Evolutionary conservation across 805 yeast genomes (phyloP).

Genomic region (Lachancea sp.): DNA sequence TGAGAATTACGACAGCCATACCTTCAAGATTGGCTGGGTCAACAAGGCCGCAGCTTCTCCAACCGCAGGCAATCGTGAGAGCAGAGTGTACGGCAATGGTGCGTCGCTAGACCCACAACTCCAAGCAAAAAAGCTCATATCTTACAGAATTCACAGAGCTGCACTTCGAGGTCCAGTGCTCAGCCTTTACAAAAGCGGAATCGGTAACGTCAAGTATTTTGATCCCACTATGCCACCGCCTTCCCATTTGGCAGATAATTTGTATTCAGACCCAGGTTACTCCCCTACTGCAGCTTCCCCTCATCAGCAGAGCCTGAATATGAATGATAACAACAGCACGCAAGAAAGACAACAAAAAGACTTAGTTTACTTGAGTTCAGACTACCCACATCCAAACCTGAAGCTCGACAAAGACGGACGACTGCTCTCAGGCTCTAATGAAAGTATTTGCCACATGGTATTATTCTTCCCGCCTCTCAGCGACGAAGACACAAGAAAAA

Average conservation of each 20-base stretch:
- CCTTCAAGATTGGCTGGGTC: constrained; percentile 54
- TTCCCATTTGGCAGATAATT: constrained; percentile 4
- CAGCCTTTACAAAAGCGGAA: constrained; percentile 52
- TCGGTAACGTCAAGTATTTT: constrained; percentile 40
- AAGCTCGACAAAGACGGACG: constrained; percentile 44
- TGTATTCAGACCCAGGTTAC: background rate
- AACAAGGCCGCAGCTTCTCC: constrained; percentile 39
- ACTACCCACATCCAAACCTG: constrained; percentile 59
- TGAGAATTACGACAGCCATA: constrained; percentile 35
- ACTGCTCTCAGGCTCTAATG: constrained; percentile 51
- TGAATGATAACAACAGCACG: background rate
- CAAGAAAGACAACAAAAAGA: constrained; percentile 15
- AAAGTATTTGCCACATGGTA: constrained; percentile 70
- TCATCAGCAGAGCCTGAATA: background rate
- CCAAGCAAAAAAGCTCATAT: constrained; percentile 7
- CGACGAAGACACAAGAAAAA: constrained; percentile 27
- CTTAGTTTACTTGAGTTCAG: constrained; percentile 33
- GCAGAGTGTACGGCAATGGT: constrained; percentile 18
- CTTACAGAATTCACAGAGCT: constrained; percentile 47
- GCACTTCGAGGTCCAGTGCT: constrained; percentile 66
- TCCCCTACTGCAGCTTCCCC: background rate
- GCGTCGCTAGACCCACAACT: constrained; percentile 16
- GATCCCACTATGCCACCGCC: constrained; percentile 25
- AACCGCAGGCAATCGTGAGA: constrained; percentile 18
- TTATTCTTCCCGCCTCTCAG: constrained; percentile 43